These are phyloP conservation scores for Epicoccum nigrum DNA, from an alignment of 2,329 filamentous ascomycete species.

Conservation along the genomic window DNA sequence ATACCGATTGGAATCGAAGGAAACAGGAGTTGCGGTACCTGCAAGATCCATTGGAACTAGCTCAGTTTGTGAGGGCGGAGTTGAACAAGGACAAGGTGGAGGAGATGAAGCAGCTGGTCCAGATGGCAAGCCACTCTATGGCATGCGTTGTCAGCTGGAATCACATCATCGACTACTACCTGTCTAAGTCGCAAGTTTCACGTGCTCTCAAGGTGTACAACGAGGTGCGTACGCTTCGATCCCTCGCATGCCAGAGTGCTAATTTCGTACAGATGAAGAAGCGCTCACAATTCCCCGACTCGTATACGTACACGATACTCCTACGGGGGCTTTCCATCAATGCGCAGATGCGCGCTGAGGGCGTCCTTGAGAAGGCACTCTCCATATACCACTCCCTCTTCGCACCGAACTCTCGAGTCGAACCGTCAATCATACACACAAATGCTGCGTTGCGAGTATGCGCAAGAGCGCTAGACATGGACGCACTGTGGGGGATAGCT, in stretches of 20 bases:
- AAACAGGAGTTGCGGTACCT: conserved; percentile 67
- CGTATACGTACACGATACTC: conserved; percentile 82
- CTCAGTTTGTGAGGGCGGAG: conserved; percentile 67
- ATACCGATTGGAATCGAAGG: conserved; percentile 43
- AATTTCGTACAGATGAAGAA: conserved; percentile 81
- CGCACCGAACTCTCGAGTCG: conserved; percentile 65
- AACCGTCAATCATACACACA: conserved; percentile 79
- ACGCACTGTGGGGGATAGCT: conserved; percentile 78
- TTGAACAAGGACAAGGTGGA: conserved; percentile 66
- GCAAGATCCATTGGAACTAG: conserved; percentile 75
- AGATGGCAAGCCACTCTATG: conserved; percentile 69
- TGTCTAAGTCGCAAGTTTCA: conserved; percentile 66
- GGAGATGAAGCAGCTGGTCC: conserved; percentile 71
- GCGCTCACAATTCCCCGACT: conserved; percentile 77
- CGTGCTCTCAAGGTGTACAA: conserved; percentile 84
- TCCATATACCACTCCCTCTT: conserved; percentile 79
- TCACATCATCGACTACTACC: conserved; percentile 73
- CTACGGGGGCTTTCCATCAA: conserved; percentile 75
- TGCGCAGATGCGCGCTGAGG: conserved; percentile 59
- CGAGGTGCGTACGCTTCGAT: conserved; percentile 62
- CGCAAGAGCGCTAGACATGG: conserved; percentile 73
- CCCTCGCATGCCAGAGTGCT: conserved; percentile 9
- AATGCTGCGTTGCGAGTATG: conserved; percentile 90
- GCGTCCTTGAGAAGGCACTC: conserved; percentile 71
- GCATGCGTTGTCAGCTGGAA: conserved; percentile 85